Evolutionary conservation across 352 stramenopile genomes (phyloP), one percentile per base, ranked within the genome.

Genomic region (Globisporangium parvum): DNA sequence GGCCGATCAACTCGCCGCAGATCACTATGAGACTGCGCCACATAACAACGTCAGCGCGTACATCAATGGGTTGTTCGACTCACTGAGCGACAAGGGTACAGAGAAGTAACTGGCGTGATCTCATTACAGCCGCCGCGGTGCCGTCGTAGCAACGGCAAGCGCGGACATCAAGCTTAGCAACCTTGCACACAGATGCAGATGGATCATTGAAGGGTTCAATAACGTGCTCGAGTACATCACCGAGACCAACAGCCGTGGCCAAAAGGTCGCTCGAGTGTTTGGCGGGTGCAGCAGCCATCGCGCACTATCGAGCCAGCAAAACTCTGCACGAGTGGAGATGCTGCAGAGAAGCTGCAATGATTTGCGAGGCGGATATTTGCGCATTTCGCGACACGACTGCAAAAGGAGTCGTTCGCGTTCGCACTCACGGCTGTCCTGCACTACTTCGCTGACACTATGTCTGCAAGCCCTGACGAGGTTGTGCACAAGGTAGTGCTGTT

Each of bases 201-300:
- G 39, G 20, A 31, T 20, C 11, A 48, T 24, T 9, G 42, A 47
- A 0, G 44, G 21, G 18, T 50, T 50, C 23, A 50, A 35, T 20
- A 50, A 21, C 14, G 45, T 50, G 9, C 45, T 50, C 24, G 45
- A 50, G 45, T 50, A 35, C 20, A 35, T 50, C 6, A 21, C 45
- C 4, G 45, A 50, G 45, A 33, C 45, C 11, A 33, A 8, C 9
- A 50, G 24, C 45, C 35, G 45, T 20, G 45, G 35, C 14, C 45
- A n/a, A n/a, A 50, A 50, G 6, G 21, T 50, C 8, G 45, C 45
- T 50, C 45, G 45, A 18, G 45, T 50, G 10, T 5, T 28, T 18
- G 20, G 45, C 18, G 21, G 45, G 12, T 37, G 45, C 18, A 50
- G 45, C 21, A 20, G 20, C 21, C 45, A 20, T 18, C 45, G 21